phyloP scores from a whole-genome alignment of 257 asterid species.

The Osmanthus fragrans region DNA sequence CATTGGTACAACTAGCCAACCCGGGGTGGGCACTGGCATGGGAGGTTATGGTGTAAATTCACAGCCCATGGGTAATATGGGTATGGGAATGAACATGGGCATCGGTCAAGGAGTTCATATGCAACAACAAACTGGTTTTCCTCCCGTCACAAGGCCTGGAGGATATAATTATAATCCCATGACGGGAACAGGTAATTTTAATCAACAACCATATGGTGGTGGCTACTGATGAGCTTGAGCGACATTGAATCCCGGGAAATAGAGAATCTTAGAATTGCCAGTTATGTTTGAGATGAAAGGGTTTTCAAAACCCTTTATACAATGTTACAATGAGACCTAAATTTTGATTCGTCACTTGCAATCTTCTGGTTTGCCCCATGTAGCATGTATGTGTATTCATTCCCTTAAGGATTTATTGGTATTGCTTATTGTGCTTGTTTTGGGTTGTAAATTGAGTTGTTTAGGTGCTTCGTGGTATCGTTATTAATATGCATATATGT shows the following conservation, averaged over 20 bases:
- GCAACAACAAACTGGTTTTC: slow-evolving; percentile 73
- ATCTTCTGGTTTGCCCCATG: slow-evolving; percentile 18
- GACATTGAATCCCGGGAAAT: no score
- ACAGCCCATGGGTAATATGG: slow-evolving; percentile 8
- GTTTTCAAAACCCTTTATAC: slow-evolving; percentile 20
- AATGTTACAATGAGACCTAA: slow-evolving; percentile 27
- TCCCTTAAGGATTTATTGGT: background rate
- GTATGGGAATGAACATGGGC: slow-evolving; percentile 32
- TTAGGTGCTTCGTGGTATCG: slow-evolving; percentile 31
- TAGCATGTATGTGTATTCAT: slow-evolving; percentile 40
- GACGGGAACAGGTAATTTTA: slow-evolving; percentile 65
- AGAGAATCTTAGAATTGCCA: slow-evolving; percentile 13
- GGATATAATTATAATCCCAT: slow-evolving; percentile 55
- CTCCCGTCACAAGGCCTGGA: slow-evolving; percentile 60
- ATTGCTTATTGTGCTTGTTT: slow-evolving; percentile 26
- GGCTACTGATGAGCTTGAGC: slow-evolving; percentile 62
- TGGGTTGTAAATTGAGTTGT: slow-evolving; percentile 36
- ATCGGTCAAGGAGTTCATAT: slow-evolving; percentile 40
- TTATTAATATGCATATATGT: background rate
- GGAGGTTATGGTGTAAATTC: slow-evolving; percentile 40
- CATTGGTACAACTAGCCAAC: slow-evolving; percentile 28
- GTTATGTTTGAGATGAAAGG: slow-evolving; percentile 28
- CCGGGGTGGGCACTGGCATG: slow-evolving; percentile 37
- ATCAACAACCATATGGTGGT: slow-evolving; percentile 74
- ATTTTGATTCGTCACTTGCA: background rate